Percentiles rank a stretch among this genome's conserved stretches.
Evolutionary conservation across 2,329 filamentous ascomycete genomes (phyloP).

Genomic region (Zasmidium cellare): DNA sequence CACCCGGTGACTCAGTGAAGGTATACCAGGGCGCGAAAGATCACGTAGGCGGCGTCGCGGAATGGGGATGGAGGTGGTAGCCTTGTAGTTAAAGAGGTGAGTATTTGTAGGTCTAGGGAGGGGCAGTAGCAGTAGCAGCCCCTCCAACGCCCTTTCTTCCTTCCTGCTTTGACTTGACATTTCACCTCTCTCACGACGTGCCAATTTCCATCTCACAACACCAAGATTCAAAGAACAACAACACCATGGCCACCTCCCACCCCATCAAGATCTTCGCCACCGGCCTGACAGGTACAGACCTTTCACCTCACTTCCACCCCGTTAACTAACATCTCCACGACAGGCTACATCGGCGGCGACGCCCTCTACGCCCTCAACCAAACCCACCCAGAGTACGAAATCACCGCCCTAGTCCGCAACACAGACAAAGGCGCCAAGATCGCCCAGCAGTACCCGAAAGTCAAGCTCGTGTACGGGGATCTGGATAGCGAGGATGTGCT

Average conservation of each 20-base stretch:
- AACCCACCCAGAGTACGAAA: constrained; percentile 50
- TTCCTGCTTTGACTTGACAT: too few species aligned
- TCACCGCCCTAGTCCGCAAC: constrained; percentile 52
- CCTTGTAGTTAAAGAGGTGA: neutral
- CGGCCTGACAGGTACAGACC: constrained; percentile 14
- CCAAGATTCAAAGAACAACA: neutral
- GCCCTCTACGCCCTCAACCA: constrained; percentile 44
- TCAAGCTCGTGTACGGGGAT: constrained; percentile 54
- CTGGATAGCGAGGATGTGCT: constrained; percentile 48
- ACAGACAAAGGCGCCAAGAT: constrained; percentile 50
- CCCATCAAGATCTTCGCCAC: neutral
- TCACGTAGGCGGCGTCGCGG: neutral
- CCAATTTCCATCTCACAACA: neutral
- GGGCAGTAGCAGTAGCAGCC: neutral
- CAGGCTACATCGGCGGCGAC: constrained; percentile 46
- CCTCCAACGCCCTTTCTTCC: neutral
- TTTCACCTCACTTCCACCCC: too few species aligned
- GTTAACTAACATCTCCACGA: neutral
- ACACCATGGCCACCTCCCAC: neutral
- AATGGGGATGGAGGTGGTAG: neutral
- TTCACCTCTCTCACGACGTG: too few species aligned
- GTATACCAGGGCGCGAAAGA: neutral
- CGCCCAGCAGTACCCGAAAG: constrained; percentile 47
- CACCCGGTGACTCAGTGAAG: neutral
- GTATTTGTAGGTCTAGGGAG: too few species aligned